Conservation (phyloP, 495 filamentous ascomycete species). For the Neurospora sp. region DNA sequence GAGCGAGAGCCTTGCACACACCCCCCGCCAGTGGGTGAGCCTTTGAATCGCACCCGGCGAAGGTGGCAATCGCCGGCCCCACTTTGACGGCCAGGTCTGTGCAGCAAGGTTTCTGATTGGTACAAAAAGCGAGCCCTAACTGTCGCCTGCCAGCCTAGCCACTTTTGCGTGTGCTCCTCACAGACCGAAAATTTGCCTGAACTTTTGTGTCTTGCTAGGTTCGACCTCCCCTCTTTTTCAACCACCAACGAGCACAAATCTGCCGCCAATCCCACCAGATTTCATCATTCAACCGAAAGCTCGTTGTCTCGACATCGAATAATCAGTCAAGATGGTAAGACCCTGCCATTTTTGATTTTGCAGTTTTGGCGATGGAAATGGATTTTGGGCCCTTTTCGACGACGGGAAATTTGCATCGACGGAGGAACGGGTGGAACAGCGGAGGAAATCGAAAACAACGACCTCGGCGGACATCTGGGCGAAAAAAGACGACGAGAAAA, state of each 20-base stretch:
- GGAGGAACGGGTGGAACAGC: not conserved
- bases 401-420: not conserved
- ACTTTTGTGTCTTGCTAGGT: constrained; percentile 20
- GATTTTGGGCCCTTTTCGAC: not conserved
- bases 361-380: not conserved
- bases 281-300: constrained; percentile 36
- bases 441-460: not conserved
- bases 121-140: constrained; percentile 21
- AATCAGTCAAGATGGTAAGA: constrained; percentile 53
- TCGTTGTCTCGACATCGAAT: constrained; percentile 33
- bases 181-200: constrained; percentile 28
- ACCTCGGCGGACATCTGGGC: not conserved
- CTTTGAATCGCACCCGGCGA: not conserved
- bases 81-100: constrained; percentile 5
- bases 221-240: constrained; percentile 22
- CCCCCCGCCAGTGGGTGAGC: not conserved
- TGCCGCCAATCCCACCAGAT: constrained; percentile 30
- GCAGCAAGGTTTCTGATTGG: constrained; percentile 16
- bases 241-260: constrained; percentile 37
- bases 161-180: constrained; percentile 23
- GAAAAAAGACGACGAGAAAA: not conserved
- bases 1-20: not conserved
- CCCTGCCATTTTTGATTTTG: constrained; percentile 16
- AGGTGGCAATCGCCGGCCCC: not conserved
- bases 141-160: constrained; percentile 10